A percentile compares a stretch with the other conserved stretches of the same genome.
These are phyloP conservation scores for Phaeosphaeriaceae sp. DNA, from an alignment of 2,329 filamentous ascomycete genomes.

Conservation along the genomic window DNA sequence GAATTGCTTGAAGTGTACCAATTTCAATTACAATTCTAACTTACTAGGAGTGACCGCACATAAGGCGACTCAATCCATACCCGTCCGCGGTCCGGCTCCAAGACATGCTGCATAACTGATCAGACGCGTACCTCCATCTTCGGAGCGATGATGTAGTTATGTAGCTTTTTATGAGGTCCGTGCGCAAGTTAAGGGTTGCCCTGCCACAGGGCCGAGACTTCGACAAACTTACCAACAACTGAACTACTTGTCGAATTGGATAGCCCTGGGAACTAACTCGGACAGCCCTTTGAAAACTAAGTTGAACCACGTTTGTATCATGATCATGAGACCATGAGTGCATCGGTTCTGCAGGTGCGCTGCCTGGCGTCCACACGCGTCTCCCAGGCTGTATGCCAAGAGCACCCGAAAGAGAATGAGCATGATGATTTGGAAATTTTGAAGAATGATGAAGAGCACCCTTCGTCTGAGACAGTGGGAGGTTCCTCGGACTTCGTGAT, in stretches of 20 bases:
- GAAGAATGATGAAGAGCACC: neutral
- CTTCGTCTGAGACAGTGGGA: neutral
- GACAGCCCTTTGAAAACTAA: neutral
- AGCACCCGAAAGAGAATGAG: neutral
- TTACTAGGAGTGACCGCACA: conserved; percentile 55
- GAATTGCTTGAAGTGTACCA: neutral
- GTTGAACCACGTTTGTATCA: neutral
- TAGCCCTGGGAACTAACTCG: too few species aligned
- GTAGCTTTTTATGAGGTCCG: conserved; percentile 26
- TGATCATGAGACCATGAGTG: conserved; percentile 18
- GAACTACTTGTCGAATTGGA: neutral
- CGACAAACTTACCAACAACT: neutral
- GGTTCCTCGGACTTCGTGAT: too few species aligned
- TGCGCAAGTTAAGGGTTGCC: conserved; percentile 26
- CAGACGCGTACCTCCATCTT: conserved; percentile 2
- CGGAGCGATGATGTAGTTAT: conserved; percentile 14
- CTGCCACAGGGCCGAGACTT: neutral
- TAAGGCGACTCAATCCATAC: conserved; percentile 56
- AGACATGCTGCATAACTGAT: conserved; percentile 38
- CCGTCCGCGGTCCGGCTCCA: conserved; percentile 30
- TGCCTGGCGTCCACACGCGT: conserved; percentile 31
- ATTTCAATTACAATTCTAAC: conserved; percentile 5
- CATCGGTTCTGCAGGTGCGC: conserved; percentile 17
- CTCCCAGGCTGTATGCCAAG: neutral
- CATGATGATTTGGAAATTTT: neutral